Evolutionary conservation across 371 early-diverging fungal genomes (phyloP).

Genomic region (Rhizopus delemar): DNA sequence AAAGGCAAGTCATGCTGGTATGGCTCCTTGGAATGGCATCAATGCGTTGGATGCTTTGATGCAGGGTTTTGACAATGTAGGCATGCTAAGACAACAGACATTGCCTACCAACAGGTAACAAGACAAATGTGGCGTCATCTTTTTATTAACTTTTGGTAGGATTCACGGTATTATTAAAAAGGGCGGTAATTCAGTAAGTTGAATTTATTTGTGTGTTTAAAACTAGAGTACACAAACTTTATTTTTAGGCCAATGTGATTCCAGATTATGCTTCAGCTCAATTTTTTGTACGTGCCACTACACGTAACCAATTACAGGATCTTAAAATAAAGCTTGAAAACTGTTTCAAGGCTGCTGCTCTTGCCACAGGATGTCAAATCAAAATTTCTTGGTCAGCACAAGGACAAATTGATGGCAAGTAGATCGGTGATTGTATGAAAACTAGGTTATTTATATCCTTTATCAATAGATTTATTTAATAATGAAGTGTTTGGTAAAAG

Average conservation of each 20-base stretch:
- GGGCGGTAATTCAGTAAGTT: constrained; percentile 66
- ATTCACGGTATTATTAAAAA: constrained; percentile 75
- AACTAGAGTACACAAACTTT: constrained; percentile 1
- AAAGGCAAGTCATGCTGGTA: constrained; percentile 61
- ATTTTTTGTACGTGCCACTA: constrained; percentile 59
- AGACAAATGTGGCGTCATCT: neutral
- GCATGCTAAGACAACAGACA: constrained; percentile 72
- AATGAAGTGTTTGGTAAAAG: constrained; percentile 60
- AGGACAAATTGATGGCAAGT: constrained; percentile 34
- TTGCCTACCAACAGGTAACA: constrained; percentile 51
- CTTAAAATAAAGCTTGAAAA: constrained; percentile 51
- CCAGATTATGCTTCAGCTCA: constrained; percentile 61
- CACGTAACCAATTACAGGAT: constrained; percentile 43
- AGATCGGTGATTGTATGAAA: constrained; percentile 1
- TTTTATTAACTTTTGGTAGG: constrained; percentile 24
- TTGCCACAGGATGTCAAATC: constrained; percentile 68
- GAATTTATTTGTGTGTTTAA: constrained; percentile 6
- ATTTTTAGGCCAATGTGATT: constrained; percentile 46
- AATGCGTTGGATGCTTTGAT: constrained; percentile 77
- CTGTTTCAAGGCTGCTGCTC: constrained; percentile 67
- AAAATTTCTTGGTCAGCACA: constrained; percentile 49
- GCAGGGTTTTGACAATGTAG: constrained; percentile 59
- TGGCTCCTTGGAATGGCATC: constrained; percentile 63
- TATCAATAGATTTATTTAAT: constrained; percentile 43
- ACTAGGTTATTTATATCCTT: neutral